Percentiles rank a stretch among this genome's conserved stretches.
These are phyloP conservation scores for Ganoderma leucocontextum DNA, from an alignment of 1,284 basidiomycete genomes.

Conservation along the genomic window DNA sequence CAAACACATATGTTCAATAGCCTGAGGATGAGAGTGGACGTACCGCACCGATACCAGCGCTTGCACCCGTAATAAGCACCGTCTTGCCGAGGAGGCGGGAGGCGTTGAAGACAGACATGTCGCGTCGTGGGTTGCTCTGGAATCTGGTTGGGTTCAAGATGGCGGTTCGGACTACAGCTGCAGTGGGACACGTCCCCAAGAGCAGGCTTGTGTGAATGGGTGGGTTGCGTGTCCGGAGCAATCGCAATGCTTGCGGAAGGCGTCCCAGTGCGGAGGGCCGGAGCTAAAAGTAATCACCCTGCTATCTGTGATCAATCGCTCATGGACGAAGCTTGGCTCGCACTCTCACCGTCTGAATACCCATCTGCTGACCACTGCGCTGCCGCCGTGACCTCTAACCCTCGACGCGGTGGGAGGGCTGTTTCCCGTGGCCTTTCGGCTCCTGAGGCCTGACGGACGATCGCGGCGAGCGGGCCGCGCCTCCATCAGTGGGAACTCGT, in stretches of 20 bases:
- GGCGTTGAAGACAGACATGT: conserved; percentile 82
- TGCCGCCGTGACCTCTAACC: conserved; percentile 5
- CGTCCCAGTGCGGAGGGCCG: conserved; percentile 19
- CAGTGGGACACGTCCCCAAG: not conserved
- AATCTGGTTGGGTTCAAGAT: conserved; percentile 19
- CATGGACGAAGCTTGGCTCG: conserved; percentile 7
- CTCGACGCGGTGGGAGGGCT: not conserved
- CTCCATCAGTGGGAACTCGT: conserved; percentile 15
- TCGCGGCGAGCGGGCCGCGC: not conserved
- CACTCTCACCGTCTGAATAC: conserved; percentile 28
- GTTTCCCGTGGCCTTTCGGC: not conserved
- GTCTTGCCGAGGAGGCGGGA: conserved; percentile 84
- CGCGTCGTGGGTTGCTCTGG: conserved; percentile 32
- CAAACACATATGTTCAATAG: not conserved
- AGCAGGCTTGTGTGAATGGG: conserved; percentile 18
- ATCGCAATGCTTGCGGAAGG: conserved; percentile 33
- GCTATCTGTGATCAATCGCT: conserved; percentile 35
- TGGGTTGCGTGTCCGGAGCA: conserved; percentile 10
- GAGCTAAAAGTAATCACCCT: conserved; percentile 25
- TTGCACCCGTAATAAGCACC: conserved; percentile 88
- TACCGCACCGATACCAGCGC: conserved; percentile 84
- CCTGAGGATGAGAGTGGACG: conserved; percentile 38
- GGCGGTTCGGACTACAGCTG: conserved; percentile 15
- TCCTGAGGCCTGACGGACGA: not conserved
- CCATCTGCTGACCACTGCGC: conserved; percentile 12